Base-by-base conservation (phyloP, 805 yeast genomes). In the Saccharomycopsis fibuligera region DNA sequence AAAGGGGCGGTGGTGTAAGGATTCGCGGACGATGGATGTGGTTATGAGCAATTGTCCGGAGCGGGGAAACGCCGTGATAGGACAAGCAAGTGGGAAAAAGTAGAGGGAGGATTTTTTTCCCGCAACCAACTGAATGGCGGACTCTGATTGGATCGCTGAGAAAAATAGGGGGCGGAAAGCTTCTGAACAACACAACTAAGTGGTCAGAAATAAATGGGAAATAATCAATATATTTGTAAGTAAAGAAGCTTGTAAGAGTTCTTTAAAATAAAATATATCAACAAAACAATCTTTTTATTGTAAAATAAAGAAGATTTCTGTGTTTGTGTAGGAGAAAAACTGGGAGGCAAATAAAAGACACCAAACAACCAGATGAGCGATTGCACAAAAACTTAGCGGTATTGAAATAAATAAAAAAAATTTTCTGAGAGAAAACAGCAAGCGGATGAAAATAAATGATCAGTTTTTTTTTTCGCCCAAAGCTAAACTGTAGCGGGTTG, bases 141-240 rank as follows among this genome's bases (percentile, higher is more conserved):
- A 24, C 25, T 41, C 25, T 44, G 33, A 44, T 44, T 44, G 47
- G 47, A 5, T 21, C 14, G 41, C 17, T 25, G 37, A 23, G 44
- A 33, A 33, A 33, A 9, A 9, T n/a, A 33, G 37, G 37, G 37
- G 37, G 37, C 35, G n/a, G 30, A 38, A 45, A 43, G 40, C 30
- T 53, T 57, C 58, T 61, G 68, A 65, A 58, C 68, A 57, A 57
- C 63, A 64, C 70, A 66, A 56, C 58, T 58, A 66, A 66, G 70
- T 62, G 63, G 69, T 66, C 70, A 58, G 59, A 44, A 38, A 37
- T 39, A 29, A 25, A 6, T 9, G 9, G 19, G 5, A 8, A n/a
- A n/a, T n/a, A n/a, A 33, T 6, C 5, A n/a, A 9, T 33, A 33
- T 33, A 33, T 33, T 33, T 33, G n/a, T 33, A 6, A 33, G 19